phyloP scores from a whole-genome alignment of 768 basidiomycete genomes.

The Austroboletus festivus region DNA sequence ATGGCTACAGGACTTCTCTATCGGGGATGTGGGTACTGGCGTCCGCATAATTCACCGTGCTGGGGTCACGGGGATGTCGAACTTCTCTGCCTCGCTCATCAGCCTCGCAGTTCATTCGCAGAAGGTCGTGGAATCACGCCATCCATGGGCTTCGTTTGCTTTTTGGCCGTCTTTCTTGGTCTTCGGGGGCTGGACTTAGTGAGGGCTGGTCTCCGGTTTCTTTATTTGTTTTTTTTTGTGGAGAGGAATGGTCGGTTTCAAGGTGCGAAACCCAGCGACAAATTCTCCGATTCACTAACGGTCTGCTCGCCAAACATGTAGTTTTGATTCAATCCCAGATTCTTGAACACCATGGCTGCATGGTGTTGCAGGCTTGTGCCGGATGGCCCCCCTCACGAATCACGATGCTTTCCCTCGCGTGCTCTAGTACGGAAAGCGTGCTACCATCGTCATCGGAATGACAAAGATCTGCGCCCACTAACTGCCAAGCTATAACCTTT shows the following conservation, averaged over 20 bases:
- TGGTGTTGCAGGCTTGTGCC: not conserved
- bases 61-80: conserved; percentile 17
- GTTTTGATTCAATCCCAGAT: not conserved
- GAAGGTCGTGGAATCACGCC: conserved; percentile 10
- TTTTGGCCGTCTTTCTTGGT: conserved; percentile 1
- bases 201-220: conserved; percentile 19
- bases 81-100: conserved; percentile 22
- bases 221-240: conserved; percentile 24
- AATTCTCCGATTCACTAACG: conserved; percentile 19
- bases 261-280: conserved; percentile 20
- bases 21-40: conserved; percentile 8
- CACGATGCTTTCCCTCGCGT: not conserved
- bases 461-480: not conserved
- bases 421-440: conserved; percentile 1
- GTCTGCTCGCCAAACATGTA: not conserved
- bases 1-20: conserved; percentile 7
- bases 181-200: conserved; percentile 1
- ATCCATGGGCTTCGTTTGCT: not conserved
- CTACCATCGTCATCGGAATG: conserved; percentile 1
- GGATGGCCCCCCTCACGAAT: not conserved
- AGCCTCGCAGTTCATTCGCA: conserved; percentile 16
- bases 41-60: conserved; percentile 7
- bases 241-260: not conserved
- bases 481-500: not conserved
- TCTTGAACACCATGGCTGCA: not conserved